A percentile compares a stretch with the other conserved stretches of the same genome.
Conservation (phyloP, 108 stramenopile species). For the Stephanodiscus triporus region DNA sequence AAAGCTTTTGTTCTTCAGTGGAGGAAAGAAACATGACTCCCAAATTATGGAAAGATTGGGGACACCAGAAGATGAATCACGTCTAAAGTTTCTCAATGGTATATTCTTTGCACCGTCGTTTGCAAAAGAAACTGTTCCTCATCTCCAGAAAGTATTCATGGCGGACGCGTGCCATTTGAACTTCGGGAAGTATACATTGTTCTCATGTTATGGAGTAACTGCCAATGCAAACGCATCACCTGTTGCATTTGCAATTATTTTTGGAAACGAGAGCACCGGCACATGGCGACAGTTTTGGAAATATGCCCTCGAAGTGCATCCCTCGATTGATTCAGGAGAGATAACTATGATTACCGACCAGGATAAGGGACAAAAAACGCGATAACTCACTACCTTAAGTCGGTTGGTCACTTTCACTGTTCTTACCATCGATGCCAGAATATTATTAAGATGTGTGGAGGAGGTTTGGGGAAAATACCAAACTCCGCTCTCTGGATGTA, state of each 20-base stretch:
- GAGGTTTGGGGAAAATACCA: too few relatives aligned
- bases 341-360: constrained; percentile 9
- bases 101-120: background rate
- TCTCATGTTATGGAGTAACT: background rate
- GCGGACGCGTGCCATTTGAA: constrained; percentile 1
- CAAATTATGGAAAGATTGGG: too few relatives aligned
- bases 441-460: too few relatives aligned
- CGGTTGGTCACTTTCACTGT: too few relatives aligned
- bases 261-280: background rate
- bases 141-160: background rate
- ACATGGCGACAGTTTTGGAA: background rate
- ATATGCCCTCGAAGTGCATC: background rate
- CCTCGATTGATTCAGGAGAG: background rate
- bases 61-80: too few relatives aligned
- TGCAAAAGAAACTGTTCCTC: background rate
- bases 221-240: background rate
- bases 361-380: background rate
- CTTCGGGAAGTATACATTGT: constrained; percentile 2
- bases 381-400: too few relatives aligned
- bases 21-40: too few relatives aligned
- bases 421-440: too few relatives aligned
- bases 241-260: constrained; percentile 1
- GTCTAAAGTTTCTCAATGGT: too few relatives aligned
- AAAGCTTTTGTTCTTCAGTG: too few relatives aligned
- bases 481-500: background rate